Evolutionary conservation across 148 eudicot species (phyloP).

Genomic region (Vaccinium vitisidaea): DNA sequence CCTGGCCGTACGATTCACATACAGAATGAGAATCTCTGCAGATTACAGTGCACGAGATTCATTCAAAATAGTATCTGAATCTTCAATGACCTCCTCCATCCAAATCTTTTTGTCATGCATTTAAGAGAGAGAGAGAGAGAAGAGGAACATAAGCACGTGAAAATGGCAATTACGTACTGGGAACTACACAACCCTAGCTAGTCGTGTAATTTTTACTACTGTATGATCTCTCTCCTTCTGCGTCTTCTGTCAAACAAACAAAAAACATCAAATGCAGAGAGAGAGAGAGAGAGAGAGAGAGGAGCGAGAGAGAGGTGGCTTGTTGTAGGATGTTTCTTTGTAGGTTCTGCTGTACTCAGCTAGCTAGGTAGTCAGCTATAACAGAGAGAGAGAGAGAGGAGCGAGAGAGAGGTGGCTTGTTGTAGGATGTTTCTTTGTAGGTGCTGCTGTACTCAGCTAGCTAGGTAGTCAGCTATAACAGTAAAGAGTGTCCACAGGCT

Average conservation of each 20-base stretch:
- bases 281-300: neutral
- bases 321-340: neutral
- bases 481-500: neutral
- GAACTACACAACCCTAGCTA: neutral
- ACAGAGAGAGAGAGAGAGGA: neutral
- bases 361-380: neutral
- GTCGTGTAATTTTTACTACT: too few relatives aligned
- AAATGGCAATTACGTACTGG: neutral
- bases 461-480: neutral
- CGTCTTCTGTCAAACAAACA: neutral
- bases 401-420: neutral
- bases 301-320: neutral
- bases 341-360: neutral
- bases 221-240: neutral
- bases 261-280: conserved; percentile 3
- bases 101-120: neutral
- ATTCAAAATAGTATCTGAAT: neutral
- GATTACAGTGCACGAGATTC: neutral
- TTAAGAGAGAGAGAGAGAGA: neutral
- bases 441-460: neutral
- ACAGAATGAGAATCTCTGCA: neutral
- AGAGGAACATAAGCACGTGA: conserved; percentile 7
- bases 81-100: neutral
- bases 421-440: neutral
- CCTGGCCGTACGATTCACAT: neutral